These are phyloP conservation scores for Solanum virginianum DNA, from an alignment of 257 asterid genomes.

Conservation along the genomic window DNA sequence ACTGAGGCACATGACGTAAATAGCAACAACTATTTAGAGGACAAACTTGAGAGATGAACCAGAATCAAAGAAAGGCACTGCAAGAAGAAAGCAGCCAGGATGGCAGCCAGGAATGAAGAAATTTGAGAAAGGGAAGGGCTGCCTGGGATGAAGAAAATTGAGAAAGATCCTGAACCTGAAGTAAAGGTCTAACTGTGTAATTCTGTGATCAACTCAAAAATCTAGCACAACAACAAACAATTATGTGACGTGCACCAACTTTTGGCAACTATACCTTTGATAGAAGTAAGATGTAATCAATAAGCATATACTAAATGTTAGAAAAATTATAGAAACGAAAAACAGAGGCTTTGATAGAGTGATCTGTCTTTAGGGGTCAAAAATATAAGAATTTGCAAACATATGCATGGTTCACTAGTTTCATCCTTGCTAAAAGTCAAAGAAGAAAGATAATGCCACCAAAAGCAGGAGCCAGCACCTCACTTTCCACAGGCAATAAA, in stretches of 20 bases:
- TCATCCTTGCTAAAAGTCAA: neutral
- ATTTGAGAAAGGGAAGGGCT: neutral
- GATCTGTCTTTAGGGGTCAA: neutral
- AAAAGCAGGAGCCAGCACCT: conserved; percentile 37
- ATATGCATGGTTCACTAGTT: neutral
- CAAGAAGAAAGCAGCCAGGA: neutral
- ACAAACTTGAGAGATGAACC: neutral
- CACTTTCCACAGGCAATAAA: conserved; percentile 93
- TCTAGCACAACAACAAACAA: neutral
- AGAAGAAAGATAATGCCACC: neutral
- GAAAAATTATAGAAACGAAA: neutral
- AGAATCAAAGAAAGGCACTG: neutral
- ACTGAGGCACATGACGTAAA: neutral
- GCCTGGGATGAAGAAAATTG: too few species aligned
- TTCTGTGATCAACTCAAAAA: neutral
- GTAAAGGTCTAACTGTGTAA: neutral
- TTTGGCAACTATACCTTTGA: neutral
- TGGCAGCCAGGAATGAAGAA: neutral
- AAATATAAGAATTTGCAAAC: neutral
- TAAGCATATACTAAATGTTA: neutral
- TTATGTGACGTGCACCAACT: neutral
- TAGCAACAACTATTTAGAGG: neutral
- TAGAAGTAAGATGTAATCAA: neutral
- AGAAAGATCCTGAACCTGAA: neutral
- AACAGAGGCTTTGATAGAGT: neutral